Evolutionary conservation across 2,329 filamentous ascomycete species (phyloP).

Genomic region (Hysterium pulicare): DNA sequence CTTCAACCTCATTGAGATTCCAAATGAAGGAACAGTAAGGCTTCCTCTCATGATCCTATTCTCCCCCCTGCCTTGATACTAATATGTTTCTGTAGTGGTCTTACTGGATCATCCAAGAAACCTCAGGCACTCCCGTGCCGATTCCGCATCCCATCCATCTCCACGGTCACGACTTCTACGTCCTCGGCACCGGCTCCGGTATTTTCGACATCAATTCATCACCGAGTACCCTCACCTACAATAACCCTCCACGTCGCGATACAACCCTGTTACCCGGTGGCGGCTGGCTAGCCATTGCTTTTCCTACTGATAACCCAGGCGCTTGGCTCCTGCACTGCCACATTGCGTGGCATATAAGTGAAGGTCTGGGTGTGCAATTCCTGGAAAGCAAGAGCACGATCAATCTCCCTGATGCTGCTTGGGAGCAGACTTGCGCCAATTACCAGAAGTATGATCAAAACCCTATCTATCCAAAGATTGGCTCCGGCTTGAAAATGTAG

Average conservation of each 20-base stretch:
- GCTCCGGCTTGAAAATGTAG: constrained; percentile 28
- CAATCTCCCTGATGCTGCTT: constrained; percentile 17
- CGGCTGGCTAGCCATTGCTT: constrained; percentile 48
- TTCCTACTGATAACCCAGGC: constrained; percentile 52
- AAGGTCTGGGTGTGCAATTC: constrained; percentile 55
- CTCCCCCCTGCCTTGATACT: background rate
- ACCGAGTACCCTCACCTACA: constrained; percentile 19
- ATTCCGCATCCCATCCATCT: constrained; percentile 30
- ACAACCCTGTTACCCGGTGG: constrained; percentile 19
- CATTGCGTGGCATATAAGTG: constrained; percentile 52
- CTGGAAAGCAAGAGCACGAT: constrained; percentile 43
- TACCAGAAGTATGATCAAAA: constrained; percentile 33
- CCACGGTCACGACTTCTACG: constrained; percentile 32
- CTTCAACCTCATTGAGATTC: constrained; percentile 42
- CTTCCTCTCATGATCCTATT: background rate
- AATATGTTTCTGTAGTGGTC: constrained; percentile 29
- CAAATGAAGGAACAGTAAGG: constrained; percentile 24
- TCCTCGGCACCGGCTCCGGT: constrained; percentile 29
- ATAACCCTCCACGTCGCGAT: constrained; percentile 26
- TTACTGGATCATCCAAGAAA: constrained; percentile 44
- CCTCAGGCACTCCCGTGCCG: constrained; percentile 20
- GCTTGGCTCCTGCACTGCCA: constrained; percentile 35
- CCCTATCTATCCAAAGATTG: constrained; percentile 22
- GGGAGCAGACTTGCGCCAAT: constrained; percentile 26
- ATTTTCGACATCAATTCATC: constrained; percentile 19